Conservation (phyloP, 2,329 filamentous ascomycete species). For the Akanthomyces uredinophilus region DNA sequence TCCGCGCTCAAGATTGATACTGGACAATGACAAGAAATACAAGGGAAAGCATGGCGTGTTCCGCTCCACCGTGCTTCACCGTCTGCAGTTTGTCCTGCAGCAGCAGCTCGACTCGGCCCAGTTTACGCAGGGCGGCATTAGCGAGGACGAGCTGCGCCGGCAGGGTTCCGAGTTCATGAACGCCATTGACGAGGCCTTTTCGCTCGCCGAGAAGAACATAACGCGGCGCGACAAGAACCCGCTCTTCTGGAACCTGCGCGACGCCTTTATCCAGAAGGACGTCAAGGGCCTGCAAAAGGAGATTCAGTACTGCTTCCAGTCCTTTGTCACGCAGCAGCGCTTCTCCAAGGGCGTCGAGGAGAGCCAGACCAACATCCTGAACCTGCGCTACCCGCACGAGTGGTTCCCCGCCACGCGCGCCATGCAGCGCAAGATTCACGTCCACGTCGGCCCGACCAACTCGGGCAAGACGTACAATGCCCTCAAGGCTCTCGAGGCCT, state of each 20-base stretch:
- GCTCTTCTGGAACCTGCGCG: slow-evolving; percentile 53
- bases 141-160: slow-evolving; percentile 37
- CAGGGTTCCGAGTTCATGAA: slow-evolving; percentile 43
- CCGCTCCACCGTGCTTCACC: slow-evolving; percentile 29
- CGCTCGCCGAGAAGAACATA: slow-evolving; percentile 35
- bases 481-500: slow-evolving; percentile 73
- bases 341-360: slow-evolving; percentile 53
- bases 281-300: slow-evolving; percentile 47
- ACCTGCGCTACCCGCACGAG: slow-evolving; percentile 82
- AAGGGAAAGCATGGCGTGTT: slow-evolving; percentile 29
- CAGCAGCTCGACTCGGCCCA: slow-evolving; percentile 21
- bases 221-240: slow-evolving; percentile 42
- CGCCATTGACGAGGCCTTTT: slow-evolving; percentile 38
- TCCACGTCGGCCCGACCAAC: slow-evolving; percentile 96
- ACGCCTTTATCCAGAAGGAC: slow-evolving; percentile 53
- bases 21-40: slow-evolving; percentile 22
- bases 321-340: slow-evolving; percentile 52
- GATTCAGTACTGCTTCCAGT: slow-evolving; percentile 64
- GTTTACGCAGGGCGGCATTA: slow-evolving; percentile 24
- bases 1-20: slow-evolving; percentile 28
- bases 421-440: slow-evolving; percentile 75
- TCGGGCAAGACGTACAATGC: slow-evolving; percentile 98
- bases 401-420: slow-evolving; percentile 85
- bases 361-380: slow-evolving; percentile 63
- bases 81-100: slow-evolving; percentile 33